These are phyloP conservation scores for Pistacia atlantica DNA, from an alignment of 345 rosid species.

Conservation along the genomic window DNA sequence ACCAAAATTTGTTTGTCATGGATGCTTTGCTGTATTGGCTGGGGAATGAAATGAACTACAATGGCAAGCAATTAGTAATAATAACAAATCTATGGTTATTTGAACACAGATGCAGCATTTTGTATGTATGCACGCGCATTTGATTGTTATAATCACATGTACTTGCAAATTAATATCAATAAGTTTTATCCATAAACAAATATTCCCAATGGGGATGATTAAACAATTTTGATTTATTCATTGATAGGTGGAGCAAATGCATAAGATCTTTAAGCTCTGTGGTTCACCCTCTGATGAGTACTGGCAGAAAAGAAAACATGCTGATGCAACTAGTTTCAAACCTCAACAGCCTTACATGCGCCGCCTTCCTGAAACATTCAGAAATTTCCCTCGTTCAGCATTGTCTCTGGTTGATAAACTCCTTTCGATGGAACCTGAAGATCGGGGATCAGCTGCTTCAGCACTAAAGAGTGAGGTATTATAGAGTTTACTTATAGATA, in stretches of 20 bases:
- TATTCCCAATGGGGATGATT: background rate
- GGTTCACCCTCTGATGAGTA: constrained; percentile 84
- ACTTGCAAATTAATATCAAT: background rate
- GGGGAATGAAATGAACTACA: too few species aligned
- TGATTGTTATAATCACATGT: too few species aligned
- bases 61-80: too few species aligned
- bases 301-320: constrained; percentile 70
- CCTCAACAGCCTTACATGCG: constrained; percentile 72
- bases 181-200: background rate
- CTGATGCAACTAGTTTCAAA: constrained; percentile 76
- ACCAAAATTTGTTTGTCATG: too few species aligned
- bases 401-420: constrained; percentile 65
- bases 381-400: constrained; percentile 55
- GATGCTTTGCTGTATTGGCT: too few species aligned
- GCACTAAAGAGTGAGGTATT: constrained; percentile 66
- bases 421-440: constrained; percentile 68
- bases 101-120: too few species aligned
- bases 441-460: constrained; percentile 62
- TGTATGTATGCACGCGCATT: too few species aligned
- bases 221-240: background rate
- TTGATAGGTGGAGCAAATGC: constrained; percentile 92
- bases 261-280: constrained; percentile 92
- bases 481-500: background rate
- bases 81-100: too few species aligned
- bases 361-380: constrained; percentile 53